Percentiles rank a stretch among this genome's conserved stretches.
phyloP scores from a whole-genome alignment of 306 rosid genomes.

The Lithocarpus polystachyus region DNA sequence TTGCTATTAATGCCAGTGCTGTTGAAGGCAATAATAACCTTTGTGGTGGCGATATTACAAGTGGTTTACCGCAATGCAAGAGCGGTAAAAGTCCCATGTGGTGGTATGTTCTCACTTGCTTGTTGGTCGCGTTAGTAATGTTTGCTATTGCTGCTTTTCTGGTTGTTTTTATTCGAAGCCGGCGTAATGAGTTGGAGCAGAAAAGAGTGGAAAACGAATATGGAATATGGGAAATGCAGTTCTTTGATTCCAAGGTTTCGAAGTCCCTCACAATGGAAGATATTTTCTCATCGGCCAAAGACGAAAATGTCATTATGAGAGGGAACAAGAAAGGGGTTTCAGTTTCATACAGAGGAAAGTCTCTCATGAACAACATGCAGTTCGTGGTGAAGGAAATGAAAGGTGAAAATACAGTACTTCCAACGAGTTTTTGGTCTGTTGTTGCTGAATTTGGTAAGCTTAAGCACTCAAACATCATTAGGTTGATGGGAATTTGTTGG shows the following conservation, averaged over 20 bases:
- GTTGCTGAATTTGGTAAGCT: constrained; percentile 45
- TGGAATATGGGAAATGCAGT: constrained; percentile 66
- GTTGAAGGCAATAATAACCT: constrained; percentile 64
- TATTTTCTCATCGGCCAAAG: constrained; percentile 39
- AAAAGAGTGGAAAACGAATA: constrained; percentile 54
- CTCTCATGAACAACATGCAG: constrained; percentile 31
- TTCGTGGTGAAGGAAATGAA: constrained; percentile 52
- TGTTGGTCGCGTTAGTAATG: constrained; percentile 28
- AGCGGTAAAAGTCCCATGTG: constrained; percentile 24
- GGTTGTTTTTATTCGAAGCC: constrained; percentile 27
- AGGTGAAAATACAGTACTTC: constrained; percentile 27
- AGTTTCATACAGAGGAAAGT: constrained; percentile 44
- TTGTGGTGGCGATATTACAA: constrained; percentile 38
- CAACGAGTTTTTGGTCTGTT: constrained; percentile 51
- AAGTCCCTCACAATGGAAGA: constrained; percentile 41
- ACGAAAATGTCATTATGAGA: constrained; percentile 43
- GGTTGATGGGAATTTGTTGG: constrained; percentile 48
- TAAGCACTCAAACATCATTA: constrained; percentile 53
- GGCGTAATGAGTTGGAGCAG: constrained; percentile 30
- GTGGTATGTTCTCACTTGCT: constrained; percentile 44
- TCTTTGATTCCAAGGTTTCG: constrained; percentile 41
- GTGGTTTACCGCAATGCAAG: constrained; percentile 63
- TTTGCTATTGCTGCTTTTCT: constrained; percentile 20
- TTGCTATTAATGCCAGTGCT: constrained; percentile 66
- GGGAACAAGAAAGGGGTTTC: constrained; percentile 40